Base-by-base conservation (phyloP, 2,329 filamentous ascomycete genomes). In the Capronia americana region DNA sequence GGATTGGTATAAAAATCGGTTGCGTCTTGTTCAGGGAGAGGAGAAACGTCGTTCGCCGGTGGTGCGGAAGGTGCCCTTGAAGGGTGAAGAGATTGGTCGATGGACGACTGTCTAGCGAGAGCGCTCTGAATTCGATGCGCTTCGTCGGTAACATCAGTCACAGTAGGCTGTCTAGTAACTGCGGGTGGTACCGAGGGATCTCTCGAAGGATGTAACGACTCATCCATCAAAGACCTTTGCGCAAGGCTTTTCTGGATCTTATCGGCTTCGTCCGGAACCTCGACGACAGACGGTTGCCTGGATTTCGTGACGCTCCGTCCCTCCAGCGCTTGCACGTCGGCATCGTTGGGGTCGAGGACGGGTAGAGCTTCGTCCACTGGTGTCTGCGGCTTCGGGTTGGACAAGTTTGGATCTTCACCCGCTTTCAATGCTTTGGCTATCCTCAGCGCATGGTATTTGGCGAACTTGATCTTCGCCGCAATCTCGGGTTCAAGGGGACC, bases 351-450 rank as follows among this genome's bases (percentile, higher is more conserved):
- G 72, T 89, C 87, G n/a, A 90, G 78, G 1, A 79, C 74, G 51
- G 82, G 80, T 17, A 80, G 75, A 50, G 77, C 75, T 24, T 78
- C 75, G 23, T 81, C 81, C 51, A 84, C 82, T 23, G 79, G 74
- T 34, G 81, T 79, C 61, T 88, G 83, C 4, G 81, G 84, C 64
- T 87, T 87, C 0, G 94, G 94, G 74, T 98, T 98, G 7, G 92
- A 91, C 63, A 90, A 88, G 78, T 99, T 99, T 2, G 95, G 95
- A 75, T 99, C 93, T 71, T 92, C 90, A 61, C 93, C 93, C 48
- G 93, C 91, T 75, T 93, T 95, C 74, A 97, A 86, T 11, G 95
- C 95, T 79, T 92, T 97, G 17, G 91, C 84, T 75, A 99, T 99
- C 65, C 95, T 88, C 41, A 94, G 82, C 1, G 94, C 93, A 77